Evolutionary conservation across 1,284 basidiomycete genomes (phyloP).

Genomic region (Ustilago esculenta): DNA sequence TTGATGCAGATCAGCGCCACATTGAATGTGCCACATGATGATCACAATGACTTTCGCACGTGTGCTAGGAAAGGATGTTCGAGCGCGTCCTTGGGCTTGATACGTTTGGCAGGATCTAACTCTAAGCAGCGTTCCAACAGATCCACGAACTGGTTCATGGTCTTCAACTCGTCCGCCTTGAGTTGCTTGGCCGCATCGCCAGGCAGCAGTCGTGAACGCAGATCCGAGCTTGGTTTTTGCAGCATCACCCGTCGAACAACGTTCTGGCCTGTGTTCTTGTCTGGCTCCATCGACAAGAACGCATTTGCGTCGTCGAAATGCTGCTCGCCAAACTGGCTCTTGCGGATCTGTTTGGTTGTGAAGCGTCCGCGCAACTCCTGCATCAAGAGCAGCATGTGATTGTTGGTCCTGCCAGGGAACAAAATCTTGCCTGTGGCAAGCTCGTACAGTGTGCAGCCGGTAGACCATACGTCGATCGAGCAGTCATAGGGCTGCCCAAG

Average conservation of each 20-base stretch:
- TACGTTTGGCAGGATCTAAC: conserved; percentile 86
- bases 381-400: conserved; percentile 85
- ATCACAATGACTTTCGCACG: conserved; percentile 9
- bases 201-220: conserved; percentile 84
- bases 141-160: conserved; percentile 86
- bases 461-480: conserved; percentile 94
- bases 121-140: conserved; percentile 88
- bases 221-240: conserved; percentile 82
- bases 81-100: conserved; percentile 87
- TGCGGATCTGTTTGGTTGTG: conserved; percentile 92
- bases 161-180: conserved; percentile 86
- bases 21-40: no score
- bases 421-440: conserved; percentile 98
- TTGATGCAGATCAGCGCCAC: no score
- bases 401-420: conserved; percentile 94
- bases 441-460: conserved; percentile 97
- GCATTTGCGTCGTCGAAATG: conserved; percentile 89
- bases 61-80: conserved; percentile 78
- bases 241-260: conserved; percentile 82
- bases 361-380: conserved; percentile 92
- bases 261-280: conserved; percentile 70
- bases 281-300: conserved; percentile 58
- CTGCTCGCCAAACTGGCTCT: conserved; percentile 85
- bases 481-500: conserved; percentile 94
- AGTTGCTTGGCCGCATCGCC: conserved; percentile 76